phyloP scores from a whole-genome alignment of 2,329 filamentous ascomycete species.

The Elsinoe arachidis region DNA sequence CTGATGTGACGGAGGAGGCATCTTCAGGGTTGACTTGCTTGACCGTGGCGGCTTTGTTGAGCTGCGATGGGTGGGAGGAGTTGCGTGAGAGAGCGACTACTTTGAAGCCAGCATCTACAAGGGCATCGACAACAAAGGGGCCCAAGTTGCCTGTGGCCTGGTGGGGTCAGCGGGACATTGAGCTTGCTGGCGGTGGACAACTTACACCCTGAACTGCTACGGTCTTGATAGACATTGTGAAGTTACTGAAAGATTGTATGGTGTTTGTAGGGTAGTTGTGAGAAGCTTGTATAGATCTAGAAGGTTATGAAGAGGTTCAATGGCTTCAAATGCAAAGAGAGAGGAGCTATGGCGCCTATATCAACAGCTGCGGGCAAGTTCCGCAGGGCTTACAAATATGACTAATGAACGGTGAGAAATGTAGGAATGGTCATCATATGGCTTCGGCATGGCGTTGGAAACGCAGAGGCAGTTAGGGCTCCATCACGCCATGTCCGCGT shows the following conservation, averaged over 20 bases:
- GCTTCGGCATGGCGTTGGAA: neutral
- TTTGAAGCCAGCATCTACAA: slow-evolving; percentile 31
- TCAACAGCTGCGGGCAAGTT: slow-evolving; percentile 3
- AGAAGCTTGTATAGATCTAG: neutral
- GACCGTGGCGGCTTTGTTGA: slow-evolving; percentile 22
- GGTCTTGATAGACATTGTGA: slow-evolving; percentile 33
- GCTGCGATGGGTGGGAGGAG: slow-evolving; percentile 19
- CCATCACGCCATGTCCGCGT: neutral
- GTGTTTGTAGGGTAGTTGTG: neutral
- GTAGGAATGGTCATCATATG: neutral
- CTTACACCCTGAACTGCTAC: slow-evolving; percentile 45
- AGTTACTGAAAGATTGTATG: neutral
- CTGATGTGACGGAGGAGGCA: slow-evolving; percentile 24
- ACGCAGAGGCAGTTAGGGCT: neutral
- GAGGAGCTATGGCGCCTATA: slow-evolving; percentile 3
- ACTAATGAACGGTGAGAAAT: neutral
- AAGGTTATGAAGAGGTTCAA: neutral
- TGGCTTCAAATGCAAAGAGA: neutral
- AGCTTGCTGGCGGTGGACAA: slow-evolving; percentile 28
- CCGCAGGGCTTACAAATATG: slow-evolving; percentile 7
- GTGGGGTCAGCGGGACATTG: neutral
- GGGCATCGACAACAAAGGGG: slow-evolving; percentile 31
- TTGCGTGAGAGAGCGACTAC: slow-evolving; percentile 28
- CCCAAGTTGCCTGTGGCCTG: slow-evolving; percentile 35
- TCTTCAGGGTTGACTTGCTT: slow-evolving; percentile 26